Evolutionary conservation across 352 stramenopile genomes (phyloP).

Genomic region (Phytophthora meadii): DNA sequence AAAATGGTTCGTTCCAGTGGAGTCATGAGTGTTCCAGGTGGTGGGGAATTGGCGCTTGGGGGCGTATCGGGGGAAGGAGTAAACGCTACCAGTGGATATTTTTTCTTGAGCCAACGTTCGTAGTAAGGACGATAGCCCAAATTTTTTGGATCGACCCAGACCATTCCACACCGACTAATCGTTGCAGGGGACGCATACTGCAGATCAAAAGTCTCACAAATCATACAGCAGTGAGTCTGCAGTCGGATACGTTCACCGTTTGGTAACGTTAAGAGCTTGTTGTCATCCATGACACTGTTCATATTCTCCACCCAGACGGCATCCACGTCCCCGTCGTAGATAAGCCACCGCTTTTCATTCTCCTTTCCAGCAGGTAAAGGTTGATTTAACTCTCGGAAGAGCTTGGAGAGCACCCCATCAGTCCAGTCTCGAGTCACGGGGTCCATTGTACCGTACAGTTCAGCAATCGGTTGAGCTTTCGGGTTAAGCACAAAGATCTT

Average conservation of each 20-base stretch:
- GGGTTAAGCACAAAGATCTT: constrained; percentile 96
- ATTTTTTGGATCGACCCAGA: constrained; percentile 97
- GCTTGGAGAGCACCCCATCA: constrained; percentile 93
- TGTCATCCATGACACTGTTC: constrained; percentile 98
- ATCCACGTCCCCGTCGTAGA: constrained; percentile 97
- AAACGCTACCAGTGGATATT: constrained; percentile 61
- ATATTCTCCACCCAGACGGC: constrained; percentile 98
- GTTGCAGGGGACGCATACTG: constrained; percentile 96
- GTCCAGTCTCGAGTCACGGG: constrained; percentile 96
- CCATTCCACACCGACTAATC: constrained; percentile 96
- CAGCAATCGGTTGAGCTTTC: constrained; percentile 93
- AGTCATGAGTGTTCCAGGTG: constrained; percentile 16
- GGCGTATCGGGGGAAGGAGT: not conserved
- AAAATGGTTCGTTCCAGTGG: constrained; percentile 62
- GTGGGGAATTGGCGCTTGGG: constrained; percentile 1
- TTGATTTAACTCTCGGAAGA: constrained; percentile 95
- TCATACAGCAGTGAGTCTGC: constrained; percentile 92
- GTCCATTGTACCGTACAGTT: constrained; percentile 96
- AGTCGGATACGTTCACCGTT: constrained; percentile 96
- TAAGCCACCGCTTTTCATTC: constrained; percentile 95
- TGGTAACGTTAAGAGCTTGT: constrained; percentile 95
- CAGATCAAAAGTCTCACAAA: constrained; percentile 96
- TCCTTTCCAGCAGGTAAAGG: constrained; percentile 90
- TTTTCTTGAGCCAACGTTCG: constrained; percentile 94
- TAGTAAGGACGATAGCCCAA: constrained; percentile 95